phyloP scores from a whole-genome alignment of 2,329 filamentous ascomycete genomes.

The Talaromyces funiculosus region DNA sequence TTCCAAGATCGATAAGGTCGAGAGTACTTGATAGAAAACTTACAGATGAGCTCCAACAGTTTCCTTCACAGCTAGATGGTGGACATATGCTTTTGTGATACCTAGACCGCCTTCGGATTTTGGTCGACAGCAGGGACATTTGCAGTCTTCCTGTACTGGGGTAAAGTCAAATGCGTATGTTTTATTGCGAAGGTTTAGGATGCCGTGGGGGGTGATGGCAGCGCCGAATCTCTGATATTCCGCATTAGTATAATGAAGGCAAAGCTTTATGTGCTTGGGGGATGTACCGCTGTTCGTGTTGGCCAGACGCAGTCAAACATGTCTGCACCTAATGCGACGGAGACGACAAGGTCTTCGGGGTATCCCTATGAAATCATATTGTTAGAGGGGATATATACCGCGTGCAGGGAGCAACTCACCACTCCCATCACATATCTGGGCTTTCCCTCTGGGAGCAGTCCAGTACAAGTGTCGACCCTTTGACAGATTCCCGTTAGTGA shows the following conservation, averaged over 20 bases:
- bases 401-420: slow-evolving; percentile 37
- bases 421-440: slow-evolving; percentile 99
- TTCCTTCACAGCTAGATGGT: slow-evolving; percentile 90
- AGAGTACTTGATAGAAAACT: slow-evolving; percentile 15
- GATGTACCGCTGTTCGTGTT: slow-evolving; percentile 72
- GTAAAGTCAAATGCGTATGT: slow-evolving; percentile 72
- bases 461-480: slow-evolving; percentile 74
- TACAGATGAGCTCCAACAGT: slow-evolving; percentile 76
- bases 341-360: slow-evolving; percentile 91
- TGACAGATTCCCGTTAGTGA: slow-evolving; percentile 9
- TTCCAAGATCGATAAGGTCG: neutral
- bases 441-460: slow-evolving; percentile 77
- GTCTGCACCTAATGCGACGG: slow-evolving; percentile 87
- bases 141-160: slow-evolving; percentile 76
- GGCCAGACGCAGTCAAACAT: slow-evolving; percentile 99
- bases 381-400: neutral
- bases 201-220: slow-evolving; percentile 73
- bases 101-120: slow-evolving; percentile 65
- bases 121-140: slow-evolving; percentile 69
- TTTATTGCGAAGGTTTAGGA: slow-evolving; percentile 77
- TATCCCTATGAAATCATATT: slow-evolving; percentile 57
- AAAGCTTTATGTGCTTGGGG: neutral
- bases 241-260: neutral
- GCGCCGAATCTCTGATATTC: slow-evolving; percentile 71
- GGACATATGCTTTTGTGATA: slow-evolving; percentile 80